Conservation (phyloP, 345 rosid species). For the Chamaenerion angustifolium region DNA sequence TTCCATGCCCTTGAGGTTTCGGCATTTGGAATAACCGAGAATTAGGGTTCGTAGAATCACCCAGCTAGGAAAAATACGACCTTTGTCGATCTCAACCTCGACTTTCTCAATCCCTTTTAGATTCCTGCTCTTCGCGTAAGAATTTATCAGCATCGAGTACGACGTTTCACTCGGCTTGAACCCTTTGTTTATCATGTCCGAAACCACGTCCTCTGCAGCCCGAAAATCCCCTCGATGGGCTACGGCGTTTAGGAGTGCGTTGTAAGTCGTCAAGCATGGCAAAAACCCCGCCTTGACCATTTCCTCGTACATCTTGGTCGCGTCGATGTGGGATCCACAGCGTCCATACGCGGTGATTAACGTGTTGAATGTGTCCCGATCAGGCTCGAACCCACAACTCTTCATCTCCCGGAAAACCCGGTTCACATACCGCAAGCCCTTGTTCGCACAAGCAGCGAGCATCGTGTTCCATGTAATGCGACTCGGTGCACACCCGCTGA, state of each 20-base stretch:
- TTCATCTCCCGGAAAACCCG: constrained; percentile 69
- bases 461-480: constrained; percentile 89
- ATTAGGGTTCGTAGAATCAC: constrained; percentile 73
- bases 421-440: constrained; percentile 58
- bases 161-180: constrained; percentile 73
- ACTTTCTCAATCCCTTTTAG: constrained; percentile 51
- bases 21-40: constrained; percentile 56
- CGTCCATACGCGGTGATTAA: constrained; percentile 71
- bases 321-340: constrained; percentile 57
- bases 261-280: constrained; percentile 66
- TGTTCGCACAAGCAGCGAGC: constrained; percentile 66
- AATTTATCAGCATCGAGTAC: constrained; percentile 53
- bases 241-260: constrained; percentile 75
- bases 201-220: constrained; percentile 55
- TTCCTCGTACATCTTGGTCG: constrained; percentile 58
- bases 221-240: constrained; percentile 73
- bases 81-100: constrained; percentile 48
- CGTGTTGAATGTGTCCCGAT: constrained; percentile 76
- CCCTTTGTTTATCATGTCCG: constrained; percentile 67
- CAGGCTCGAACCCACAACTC: constrained; percentile 82
- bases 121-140: constrained; percentile 68
- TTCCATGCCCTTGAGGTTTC: constrained; percentile 50
- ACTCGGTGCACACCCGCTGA: constrained; percentile 64
- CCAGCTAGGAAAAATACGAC: constrained; percentile 82
- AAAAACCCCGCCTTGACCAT: constrained; percentile 68